Percentiles rank a stretch among this genome's conserved stretches.
Conservation (phyloP, 495 filamentous ascomycete genomes). For the Melanomma pulvis-pyrius region DNA sequence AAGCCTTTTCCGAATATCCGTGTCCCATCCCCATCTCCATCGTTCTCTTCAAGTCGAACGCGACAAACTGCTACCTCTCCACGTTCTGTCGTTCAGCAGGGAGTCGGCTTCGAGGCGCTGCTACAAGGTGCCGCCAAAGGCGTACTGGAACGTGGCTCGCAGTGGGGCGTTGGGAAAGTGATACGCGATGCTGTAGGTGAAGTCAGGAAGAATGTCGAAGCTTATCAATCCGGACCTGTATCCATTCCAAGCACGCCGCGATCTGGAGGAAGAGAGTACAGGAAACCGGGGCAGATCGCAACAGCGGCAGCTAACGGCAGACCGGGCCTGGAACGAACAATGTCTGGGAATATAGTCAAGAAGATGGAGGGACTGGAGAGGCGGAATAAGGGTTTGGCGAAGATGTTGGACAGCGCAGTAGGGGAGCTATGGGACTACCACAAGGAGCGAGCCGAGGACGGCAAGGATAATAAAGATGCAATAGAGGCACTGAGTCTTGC, state of each 20-base stretch:
- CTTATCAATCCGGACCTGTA: slow-evolving; percentile 50
- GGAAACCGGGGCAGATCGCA: slow-evolving; percentile 21
- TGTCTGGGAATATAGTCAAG: slow-evolving; percentile 26
- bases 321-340: slow-evolving; percentile 8
- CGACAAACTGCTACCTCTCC: slow-evolving; percentile 59
- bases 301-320: neutral
- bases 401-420: slow-evolving; percentile 71
- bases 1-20: slow-evolving; percentile 9
- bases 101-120: slow-evolving; percentile 71
- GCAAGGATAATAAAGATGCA: slow-evolving; percentile 29
- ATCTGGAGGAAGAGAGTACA: slow-evolving; percentile 35
- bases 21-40: slow-evolving; percentile 7
- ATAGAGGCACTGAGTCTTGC: slow-evolving; percentile 61
- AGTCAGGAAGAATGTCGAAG: slow-evolving; percentile 72
- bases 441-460: slow-evolving; percentile 40
- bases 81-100: slow-evolving; percentile 54
- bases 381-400: slow-evolving; percentile 72
- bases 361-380: slow-evolving; percentile 59
- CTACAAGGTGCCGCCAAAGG: slow-evolving; percentile 85
- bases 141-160: slow-evolving; percentile 79
- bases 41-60: slow-evolving; percentile 36
- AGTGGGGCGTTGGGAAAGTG: slow-evolving; percentile 86
- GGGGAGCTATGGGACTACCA: slow-evolving; percentile 62
- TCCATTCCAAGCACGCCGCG: slow-evolving; percentile 23
- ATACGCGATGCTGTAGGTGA: slow-evolving; percentile 88